Evolutionary conservation across 345 rosid species (phyloP).

Genomic region (Cochlearia excelsa): DNA sequence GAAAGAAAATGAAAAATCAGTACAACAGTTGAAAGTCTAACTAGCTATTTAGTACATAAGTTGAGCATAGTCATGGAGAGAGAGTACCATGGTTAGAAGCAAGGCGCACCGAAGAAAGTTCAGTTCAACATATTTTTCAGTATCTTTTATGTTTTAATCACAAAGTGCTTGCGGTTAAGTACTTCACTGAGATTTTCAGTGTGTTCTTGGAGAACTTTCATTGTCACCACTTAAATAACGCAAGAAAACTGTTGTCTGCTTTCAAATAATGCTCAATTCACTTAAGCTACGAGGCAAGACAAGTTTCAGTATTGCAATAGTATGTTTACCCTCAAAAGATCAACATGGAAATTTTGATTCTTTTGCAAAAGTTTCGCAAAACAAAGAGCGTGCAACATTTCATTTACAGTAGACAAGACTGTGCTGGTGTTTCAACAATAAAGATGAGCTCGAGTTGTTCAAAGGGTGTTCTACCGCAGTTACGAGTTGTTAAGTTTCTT

Average conservation of each 20-base stretch:
- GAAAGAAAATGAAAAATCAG: neutral
- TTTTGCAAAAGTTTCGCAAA: neutral
- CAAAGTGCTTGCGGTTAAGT: neutral
- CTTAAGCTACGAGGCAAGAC: neutral
- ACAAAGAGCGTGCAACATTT: constrained; percentile 4
- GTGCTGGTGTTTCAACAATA: constrained; percentile 2
- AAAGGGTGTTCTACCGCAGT: neutral
- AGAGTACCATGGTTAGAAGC: constrained; percentile 6
- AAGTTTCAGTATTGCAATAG: constrained; percentile 3
- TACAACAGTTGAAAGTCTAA: neutral
- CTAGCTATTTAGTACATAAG: constrained; percentile 22
- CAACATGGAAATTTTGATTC: neutral
- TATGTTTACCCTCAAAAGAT: neutral
- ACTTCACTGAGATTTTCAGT: constrained; percentile 16
- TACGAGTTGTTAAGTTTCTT: constrained; percentile 12
- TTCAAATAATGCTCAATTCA: constrained; percentile 4
- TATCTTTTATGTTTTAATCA: neutral
- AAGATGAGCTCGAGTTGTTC: neutral
- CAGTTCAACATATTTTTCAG: constrained; percentile 18
- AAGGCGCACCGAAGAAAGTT: constrained; percentile 15
- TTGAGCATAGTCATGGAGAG: constrained; percentile 11
- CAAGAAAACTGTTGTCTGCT: neutral
- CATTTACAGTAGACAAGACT: constrained; percentile 25
- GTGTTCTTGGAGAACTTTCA: constrained; percentile 8
- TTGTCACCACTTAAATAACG: constrained; percentile 21